phyloP scores from a whole-genome alignment of 1,139 yeast species.

The Fermentozyma sake region DNA sequence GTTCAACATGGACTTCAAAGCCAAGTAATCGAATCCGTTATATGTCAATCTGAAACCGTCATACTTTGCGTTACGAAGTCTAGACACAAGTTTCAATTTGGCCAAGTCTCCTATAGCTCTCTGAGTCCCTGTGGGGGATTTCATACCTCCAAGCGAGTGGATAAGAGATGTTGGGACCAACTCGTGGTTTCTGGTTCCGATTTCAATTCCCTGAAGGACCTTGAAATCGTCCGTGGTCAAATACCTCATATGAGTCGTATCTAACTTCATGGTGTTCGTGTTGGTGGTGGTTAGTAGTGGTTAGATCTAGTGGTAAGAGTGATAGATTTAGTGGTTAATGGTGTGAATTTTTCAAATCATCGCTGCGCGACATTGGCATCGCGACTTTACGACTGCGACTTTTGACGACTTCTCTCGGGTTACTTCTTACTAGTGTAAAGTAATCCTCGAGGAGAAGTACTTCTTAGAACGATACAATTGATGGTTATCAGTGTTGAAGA shows the following conservation, averaged over 20 bases:
- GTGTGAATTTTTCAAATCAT: conserved; percentile 9
- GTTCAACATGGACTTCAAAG: conserved; percentile 75
- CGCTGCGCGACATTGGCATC: too few relatives aligned
- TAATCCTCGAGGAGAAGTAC: too few relatives aligned
- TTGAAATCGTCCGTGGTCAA: conserved; percentile 86
- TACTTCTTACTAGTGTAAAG: too few relatives aligned
- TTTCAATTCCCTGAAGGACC: conserved; percentile 83
- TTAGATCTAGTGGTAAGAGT: too few relatives aligned
- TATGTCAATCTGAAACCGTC: conserved; percentile 91
- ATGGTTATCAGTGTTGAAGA: too few relatives aligned
- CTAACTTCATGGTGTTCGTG: conserved; percentile 68
- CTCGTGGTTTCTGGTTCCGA: conserved; percentile 90
- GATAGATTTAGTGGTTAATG: conserved; percentile 1
- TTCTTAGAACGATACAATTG: too few relatives aligned
- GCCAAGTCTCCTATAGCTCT: conserved; percentile 83
- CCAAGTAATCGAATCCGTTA: conserved; percentile 87
- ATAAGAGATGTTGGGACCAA: conserved; percentile 88
- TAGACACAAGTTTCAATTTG: conserved; percentile 71
- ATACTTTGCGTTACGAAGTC: conserved; percentile 79
- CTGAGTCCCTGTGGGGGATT: conserved; percentile 72
- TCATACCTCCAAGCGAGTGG: conserved; percentile 72
- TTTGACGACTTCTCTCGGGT: too few relatives aligned
- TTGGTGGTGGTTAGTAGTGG: conserved; percentile 1
- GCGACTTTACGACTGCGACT: too few relatives aligned
- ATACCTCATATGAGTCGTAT: conserved; percentile 90